Conservation (phyloP, 2,329 filamentous ascomycete genomes). For the Phialophora verrucosa region DNA sequence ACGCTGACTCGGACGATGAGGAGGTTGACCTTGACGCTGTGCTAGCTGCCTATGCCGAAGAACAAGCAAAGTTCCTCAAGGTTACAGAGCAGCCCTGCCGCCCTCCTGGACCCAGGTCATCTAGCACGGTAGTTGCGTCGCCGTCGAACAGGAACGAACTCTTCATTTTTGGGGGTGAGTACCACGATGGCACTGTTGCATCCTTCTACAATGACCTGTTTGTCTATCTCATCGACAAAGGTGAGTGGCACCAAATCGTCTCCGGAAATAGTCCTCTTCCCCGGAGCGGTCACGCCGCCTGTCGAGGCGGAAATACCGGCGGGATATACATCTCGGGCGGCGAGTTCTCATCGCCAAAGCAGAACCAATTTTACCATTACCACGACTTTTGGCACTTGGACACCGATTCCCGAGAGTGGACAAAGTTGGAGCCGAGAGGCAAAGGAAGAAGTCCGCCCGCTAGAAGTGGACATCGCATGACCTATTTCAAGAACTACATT, state of each 20-base stretch:
- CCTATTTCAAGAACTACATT: conserved; percentile 95
- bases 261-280: conserved; percentile 91
- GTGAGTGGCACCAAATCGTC: conserved; percentile 89
- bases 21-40: conserved; percentile 93
- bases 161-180: conserved; percentile 92
- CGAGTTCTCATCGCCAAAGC: conserved; percentile 95
- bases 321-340: conserved; percentile 90
- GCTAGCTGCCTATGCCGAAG: conserved; percentile 87
- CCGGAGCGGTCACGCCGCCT: conserved; percentile 93
- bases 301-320: conserved; percentile 81
- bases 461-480: conserved; percentile 92
- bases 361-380: conserved; percentile 98
- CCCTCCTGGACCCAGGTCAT: conserved; percentile 78
- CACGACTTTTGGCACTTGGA: conserved; percentile 98
- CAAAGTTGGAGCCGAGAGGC: conserved; percentile 75
- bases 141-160: conserved; percentile 86
- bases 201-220: conserved; percentile 70
- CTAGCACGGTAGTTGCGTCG: conserved; percentile 80
- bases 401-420: conserved; percentile 85
- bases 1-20: conserved; percentile 80
- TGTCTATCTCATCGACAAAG: conserved; percentile 76
- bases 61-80: conserved; percentile 92
- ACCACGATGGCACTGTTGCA: conserved; percentile 88
- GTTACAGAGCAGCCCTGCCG: conserved; percentile 78
- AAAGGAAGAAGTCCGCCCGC: conserved; percentile 80